phyloP scores from a whole-genome alignment of 2,329 filamentous ascomycete species.

The Chalaropsis thielavioides region DNA sequence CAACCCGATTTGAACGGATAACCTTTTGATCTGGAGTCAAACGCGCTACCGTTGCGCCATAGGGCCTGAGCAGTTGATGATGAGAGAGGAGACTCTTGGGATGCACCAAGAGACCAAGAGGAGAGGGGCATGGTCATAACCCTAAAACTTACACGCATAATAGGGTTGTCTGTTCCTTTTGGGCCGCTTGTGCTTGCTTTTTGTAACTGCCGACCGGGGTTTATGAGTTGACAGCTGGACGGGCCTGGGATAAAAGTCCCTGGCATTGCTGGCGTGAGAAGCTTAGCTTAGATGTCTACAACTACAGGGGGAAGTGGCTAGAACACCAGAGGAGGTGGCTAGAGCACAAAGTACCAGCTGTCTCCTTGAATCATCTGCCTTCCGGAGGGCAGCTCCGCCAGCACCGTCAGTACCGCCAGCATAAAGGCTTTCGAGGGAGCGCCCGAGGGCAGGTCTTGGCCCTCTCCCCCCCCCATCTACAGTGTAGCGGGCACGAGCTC shows the following conservation, averaged over 20 bases:
- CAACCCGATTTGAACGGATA: conserved; percentile 17
- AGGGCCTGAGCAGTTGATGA: background rate
- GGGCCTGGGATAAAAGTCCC: background rate
- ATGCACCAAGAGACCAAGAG: background rate
- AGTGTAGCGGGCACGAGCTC: too few species aligned
- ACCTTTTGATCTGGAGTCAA: conserved; percentile 17
- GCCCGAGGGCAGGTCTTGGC: background rate
- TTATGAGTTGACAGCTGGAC: background rate
- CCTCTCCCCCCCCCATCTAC: too few species aligned
- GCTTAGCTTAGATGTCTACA: background rate
- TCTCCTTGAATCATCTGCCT: background rate
- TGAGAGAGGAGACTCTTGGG: background rate
- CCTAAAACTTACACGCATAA: background rate
- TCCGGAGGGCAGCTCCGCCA: too few species aligned
- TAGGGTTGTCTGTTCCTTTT: background rate
- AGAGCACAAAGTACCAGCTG: background rate
- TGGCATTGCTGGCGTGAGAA: background rate
- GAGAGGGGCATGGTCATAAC: background rate
- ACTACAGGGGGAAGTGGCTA: too few species aligned
- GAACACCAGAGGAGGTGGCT: too few species aligned
- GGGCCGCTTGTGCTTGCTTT: background rate
- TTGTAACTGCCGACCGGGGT: background rate
- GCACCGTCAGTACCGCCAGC: too few species aligned
- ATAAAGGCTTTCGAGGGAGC: background rate
- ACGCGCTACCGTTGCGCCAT: conserved; percentile 18